Conservation (phyloP, 805 yeast species). For the Metschnikowia borealis region DNA sequence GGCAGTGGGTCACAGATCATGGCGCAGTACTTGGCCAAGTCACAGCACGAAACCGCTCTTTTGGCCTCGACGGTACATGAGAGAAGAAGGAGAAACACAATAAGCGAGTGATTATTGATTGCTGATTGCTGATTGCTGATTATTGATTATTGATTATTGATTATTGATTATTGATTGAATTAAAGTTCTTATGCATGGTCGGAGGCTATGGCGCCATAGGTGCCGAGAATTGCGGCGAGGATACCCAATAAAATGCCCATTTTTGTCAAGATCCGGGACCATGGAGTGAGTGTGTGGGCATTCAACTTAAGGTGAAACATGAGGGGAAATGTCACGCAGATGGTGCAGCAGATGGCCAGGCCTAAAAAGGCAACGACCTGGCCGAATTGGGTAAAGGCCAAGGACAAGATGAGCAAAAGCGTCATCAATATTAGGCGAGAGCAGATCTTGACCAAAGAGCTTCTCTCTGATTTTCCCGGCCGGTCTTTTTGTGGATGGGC, state of each 20-base stretch:
- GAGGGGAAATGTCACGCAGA: conserved; percentile 39
- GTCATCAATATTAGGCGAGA: conserved; percentile 24
- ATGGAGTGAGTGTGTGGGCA: conserved; percentile 9
- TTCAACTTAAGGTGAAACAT: conserved; percentile 26
- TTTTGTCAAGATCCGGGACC: background rate
- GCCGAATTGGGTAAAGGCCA: conserved; percentile 37
- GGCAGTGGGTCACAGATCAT: conserved; percentile 60
- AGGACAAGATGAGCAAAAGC: conserved; percentile 19
- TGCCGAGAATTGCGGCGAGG: conserved; percentile 15
- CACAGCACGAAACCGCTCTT: conserved; percentile 57
- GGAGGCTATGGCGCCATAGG: conserved; percentile 15
- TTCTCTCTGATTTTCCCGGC: background rate
- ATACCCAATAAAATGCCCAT: conserved; percentile 13
- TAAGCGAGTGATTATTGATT: too few species aligned
- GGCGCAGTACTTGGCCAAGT: conserved; percentile 74
- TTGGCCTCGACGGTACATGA: conserved; percentile 30
- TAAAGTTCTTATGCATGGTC: background rate
- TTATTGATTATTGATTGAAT: too few species aligned
- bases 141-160: too few species aligned
- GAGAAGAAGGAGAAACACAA: background rate
- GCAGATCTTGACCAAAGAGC: conserved; percentile 4
- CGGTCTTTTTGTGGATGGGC: too few species aligned
- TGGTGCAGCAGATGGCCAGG: conserved; percentile 38
- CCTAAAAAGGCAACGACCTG: conserved; percentile 40
- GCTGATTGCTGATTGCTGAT: too few species aligned